Conservation (phyloP, 768 basidiomycete genomes). For the Rhizopogon vulgaris region DNA sequence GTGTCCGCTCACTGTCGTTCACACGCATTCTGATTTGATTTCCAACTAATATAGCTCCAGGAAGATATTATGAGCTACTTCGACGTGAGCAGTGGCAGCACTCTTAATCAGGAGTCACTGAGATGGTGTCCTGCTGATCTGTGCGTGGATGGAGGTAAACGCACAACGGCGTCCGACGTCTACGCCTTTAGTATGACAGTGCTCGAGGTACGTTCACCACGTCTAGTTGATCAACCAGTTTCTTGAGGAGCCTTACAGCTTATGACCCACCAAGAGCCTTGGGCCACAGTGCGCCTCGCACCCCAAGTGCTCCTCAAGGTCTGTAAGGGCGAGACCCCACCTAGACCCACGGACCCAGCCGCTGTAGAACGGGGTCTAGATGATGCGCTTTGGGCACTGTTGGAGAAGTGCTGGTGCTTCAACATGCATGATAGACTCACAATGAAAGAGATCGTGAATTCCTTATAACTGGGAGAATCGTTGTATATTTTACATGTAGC, state of each 20-base stretch:
- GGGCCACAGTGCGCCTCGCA: constrained; percentile 40
- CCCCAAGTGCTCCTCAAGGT: constrained; percentile 45
- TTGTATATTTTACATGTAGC: background rate
- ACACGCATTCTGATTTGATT: background rate
- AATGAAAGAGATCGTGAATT: constrained; percentile 27
- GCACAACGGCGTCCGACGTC: constrained; percentile 44
- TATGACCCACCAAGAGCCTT: constrained; percentile 49
- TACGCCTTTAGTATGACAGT: constrained; percentile 55
- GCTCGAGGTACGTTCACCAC: constrained; percentile 36
- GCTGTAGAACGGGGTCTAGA: constrained; percentile 37
- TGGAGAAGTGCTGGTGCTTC: constrained; percentile 38
- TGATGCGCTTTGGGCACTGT: constrained; percentile 39
- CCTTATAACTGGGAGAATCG: background rate
- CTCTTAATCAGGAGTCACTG: constrained; percentile 20
- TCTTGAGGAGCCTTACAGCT: constrained; percentile 26
- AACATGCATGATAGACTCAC: constrained; percentile 31
- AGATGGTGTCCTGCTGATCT: constrained; percentile 53
- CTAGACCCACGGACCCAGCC: constrained; percentile 30
- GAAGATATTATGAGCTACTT: constrained; percentile 39
- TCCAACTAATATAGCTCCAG: constrained; percentile 34
- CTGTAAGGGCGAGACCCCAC: constrained; percentile 35
- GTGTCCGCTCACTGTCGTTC: background rate
- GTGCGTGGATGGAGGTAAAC: constrained; percentile 39
- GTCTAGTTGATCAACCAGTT: background rate
- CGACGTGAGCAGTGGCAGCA: background rate